phyloP scores from a whole-genome alignment of 176 grass and related monocot species.

The Zizania latifolia region DNA sequence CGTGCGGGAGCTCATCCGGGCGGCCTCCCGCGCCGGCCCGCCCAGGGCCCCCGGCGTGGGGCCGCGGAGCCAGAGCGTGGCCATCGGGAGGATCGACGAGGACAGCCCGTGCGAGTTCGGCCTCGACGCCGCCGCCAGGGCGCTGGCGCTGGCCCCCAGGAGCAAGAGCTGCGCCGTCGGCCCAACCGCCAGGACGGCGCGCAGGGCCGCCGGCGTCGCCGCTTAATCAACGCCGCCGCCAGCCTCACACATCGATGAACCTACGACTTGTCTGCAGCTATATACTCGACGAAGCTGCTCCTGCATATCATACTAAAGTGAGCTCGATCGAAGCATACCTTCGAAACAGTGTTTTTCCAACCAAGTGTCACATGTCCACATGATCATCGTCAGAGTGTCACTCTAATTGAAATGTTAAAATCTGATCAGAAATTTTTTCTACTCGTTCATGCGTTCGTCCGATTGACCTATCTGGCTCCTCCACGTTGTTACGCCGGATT shows the following conservation, averaged over 20 bases:
- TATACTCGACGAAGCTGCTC: too few species aligned
- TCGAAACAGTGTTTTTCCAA: too few species aligned
- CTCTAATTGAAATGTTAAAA: too few species aligned
- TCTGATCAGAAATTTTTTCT: too few species aligned
- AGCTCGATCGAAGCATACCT: too few species aligned
- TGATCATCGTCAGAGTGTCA: too few species aligned
- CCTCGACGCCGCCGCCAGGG: background rate
- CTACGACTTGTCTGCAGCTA: too few species aligned
- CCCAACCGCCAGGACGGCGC: background rate
- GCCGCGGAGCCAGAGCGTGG: slow-evolving; percentile 45
- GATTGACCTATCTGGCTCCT: too few species aligned
- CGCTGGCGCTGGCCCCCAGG: slow-evolving; percentile 4
- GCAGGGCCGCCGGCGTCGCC: background rate
- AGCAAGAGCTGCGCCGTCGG: slow-evolving; percentile 52
- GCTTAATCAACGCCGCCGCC: background rate
- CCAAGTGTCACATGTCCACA: too few species aligned
- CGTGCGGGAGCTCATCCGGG: slow-evolving; percentile 39
- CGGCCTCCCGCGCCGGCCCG: slow-evolving; percentile 8
- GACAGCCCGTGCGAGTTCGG: slow-evolving; percentile 54
- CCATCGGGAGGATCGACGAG: slow-evolving; percentile 53
- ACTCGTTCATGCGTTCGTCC: too few species aligned
- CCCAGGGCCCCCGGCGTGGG: background rate
- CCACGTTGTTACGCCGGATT: too few species aligned
- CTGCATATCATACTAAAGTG: too few species aligned
- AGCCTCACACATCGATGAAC: background rate